Base-by-base conservation (phyloP, 345 rosid genomes). In the Alliaria petiolata region DNA sequence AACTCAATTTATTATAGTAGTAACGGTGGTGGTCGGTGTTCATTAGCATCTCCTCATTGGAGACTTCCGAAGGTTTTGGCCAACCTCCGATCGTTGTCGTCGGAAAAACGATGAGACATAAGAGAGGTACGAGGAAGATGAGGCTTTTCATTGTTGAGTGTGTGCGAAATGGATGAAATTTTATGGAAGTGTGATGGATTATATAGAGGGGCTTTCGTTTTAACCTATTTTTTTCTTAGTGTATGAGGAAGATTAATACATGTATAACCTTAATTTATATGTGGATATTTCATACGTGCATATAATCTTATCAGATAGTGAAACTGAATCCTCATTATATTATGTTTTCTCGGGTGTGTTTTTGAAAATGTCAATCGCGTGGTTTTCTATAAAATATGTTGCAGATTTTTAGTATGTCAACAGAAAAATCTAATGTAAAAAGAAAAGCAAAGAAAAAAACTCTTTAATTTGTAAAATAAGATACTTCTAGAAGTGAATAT, bases 11-110 rank as follows among this genome's bases (percentile, higher is more conserved):
- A 8, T 10, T 26, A 60, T 10, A 19, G 13, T 19, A 45, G 63
- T 34, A 45, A 13, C 20, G 55, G 47, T 40, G 4, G 9, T 50
- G 11, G 34, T 4, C 13, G 33, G 15, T 39, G 5, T 16, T 60
- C 20, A 38, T 30, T 0, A 71, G 2, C 36, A 4, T 61, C 19
- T 40, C 44, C 4, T 14, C 68, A 20, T 31, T 51, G 22, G 44
- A 51, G n/a, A 59, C 42, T 70, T 70, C 67, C 0, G 20, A 59
- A 70, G 67, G 74, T 38, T 70, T 70, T 60, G 75, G 75, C 75
- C 75, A 70, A 2, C 20, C 47, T 26, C 33, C 75, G 33, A 70
- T 19, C 3, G 67, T 60, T 70, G 31, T 60, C 10, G 58, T 47
- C 7, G 67, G 33, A 36, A 40, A 49, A 36, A 70, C 5, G 20